Percentiles rank a stretch among this genome's conserved stretches.
Evolutionary conservation across 495 filamentous ascomycete genomes (phyloP).

Genomic region (Usnea hakonensis): DNA sequence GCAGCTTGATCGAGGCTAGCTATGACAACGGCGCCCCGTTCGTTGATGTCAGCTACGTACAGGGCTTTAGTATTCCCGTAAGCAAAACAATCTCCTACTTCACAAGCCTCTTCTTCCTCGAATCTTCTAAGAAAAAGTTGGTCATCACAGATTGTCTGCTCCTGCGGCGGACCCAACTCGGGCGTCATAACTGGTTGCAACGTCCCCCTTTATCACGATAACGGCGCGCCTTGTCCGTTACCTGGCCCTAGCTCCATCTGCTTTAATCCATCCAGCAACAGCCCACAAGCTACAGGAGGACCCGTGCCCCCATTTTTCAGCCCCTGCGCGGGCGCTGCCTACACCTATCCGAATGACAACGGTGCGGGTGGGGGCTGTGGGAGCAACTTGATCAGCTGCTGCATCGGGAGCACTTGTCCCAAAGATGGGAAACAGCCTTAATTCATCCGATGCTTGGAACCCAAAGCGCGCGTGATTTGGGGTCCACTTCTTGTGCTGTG

Average conservation of each 20-base stretch:
- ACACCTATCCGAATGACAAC: constrained; percentile 25
- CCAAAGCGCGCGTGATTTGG: too few species aligned
- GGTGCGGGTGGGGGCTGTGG: constrained; percentile 17
- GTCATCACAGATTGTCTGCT: constrained; percentile 24
- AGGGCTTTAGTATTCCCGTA: constrained; percentile 12
- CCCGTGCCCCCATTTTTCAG: constrained; percentile 23
- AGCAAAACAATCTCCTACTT: too few species aligned
- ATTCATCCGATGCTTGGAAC: too few species aligned
- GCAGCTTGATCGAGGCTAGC: constrained; percentile 20
- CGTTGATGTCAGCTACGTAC: constrained; percentile 21
- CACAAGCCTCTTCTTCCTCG: background rate
- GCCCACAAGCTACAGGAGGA: background rate
- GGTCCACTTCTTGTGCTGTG: too few species aligned
- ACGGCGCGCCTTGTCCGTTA: constrained; percentile 11
- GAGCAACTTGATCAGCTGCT: constrained; percentile 4
- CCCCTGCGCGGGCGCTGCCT: constrained; percentile 25
- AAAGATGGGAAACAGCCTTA: background rate
- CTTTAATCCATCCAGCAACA: constrained; percentile 16
- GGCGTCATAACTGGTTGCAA: constrained; percentile 27
- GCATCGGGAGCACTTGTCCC: constrained; percentile 2
- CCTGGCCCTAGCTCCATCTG: constrained; percentile 18
- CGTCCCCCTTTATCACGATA: constrained; percentile 19
- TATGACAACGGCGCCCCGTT: constrained; percentile 1
- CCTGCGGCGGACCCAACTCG: constrained; percentile 15
- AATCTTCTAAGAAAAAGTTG: background rate